Base-by-base conservation (phyloP, 352 stramenopile species). In the Globisporangium cystogenes region DNA sequence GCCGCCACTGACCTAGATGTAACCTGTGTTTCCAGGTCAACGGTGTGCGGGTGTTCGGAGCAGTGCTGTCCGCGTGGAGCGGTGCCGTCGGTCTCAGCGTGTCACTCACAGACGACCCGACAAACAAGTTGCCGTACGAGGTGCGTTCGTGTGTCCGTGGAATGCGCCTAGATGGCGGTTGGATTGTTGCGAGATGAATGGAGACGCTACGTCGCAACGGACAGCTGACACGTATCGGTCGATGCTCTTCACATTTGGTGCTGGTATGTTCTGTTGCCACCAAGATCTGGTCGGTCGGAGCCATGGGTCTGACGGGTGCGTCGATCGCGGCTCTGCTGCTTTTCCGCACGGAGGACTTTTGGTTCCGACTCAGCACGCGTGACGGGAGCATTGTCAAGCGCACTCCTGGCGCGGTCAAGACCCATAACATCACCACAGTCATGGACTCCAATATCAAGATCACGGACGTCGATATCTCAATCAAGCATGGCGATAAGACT, bases 201-300 rank as follows among this genome's bases (percentile, higher is more conserved):
- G n/a, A 35, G 0, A 6, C 29, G 29, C 10, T 35, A 8, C 29
- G 3, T 35, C 29, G 37, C 16, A 16, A 21, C 39, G 15, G 39
- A 18, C 6, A 44, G 6, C 5, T 15, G 39, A 44, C 39, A 39
- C 14, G 14, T 39, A 39, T 39, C 14, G 33, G 33, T 18, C 29
- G 29, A 35, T 12, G 26, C 5, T 2, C 26, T 4, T 24, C 23
- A 6, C 3, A 42, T 26, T 4, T 3, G 14, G 8, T 39, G 5
- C 48, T 59, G 35, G 6, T 37, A 0, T 12, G 37, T 33, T 16
- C 26, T 47, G 8, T 4, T 16, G 35, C 1, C 20, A 48, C 1
- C 20, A 48, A 86, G 75, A 57, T 67, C 18, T 89, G 77, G 77
- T 82, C 67, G 4, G 51, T 89, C 3, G 77, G 75, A 7, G 60